Percentiles rank a stretch among this genome's conserved stretches.
Evolutionary conservation across 1,139 yeast genomes (phyloP).

Genomic region (Yamadazyma oceani): DNA sequence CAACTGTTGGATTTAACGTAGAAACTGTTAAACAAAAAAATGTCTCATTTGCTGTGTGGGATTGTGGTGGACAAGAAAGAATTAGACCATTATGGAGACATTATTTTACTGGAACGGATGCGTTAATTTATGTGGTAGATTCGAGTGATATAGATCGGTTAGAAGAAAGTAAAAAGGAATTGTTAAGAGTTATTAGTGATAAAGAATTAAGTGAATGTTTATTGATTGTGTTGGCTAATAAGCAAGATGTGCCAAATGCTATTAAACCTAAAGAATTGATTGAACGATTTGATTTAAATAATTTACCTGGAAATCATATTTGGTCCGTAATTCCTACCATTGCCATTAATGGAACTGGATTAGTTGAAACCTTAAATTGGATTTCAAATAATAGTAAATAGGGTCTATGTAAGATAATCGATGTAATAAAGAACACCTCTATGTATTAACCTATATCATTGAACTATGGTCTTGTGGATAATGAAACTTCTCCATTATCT

Average conservation of each 20-base stretch:
- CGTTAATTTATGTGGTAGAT: constrained; percentile 90
- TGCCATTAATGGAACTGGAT: constrained; percentile 74
- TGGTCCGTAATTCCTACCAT: constrained; percentile 80
- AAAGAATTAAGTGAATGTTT: constrained; percentile 80
- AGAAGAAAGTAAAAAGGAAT: constrained; percentile 75
- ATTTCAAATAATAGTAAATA: constrained; percentile 59
- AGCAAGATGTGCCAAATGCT: constrained; percentile 74
- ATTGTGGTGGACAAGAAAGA: constrained; percentile 94
- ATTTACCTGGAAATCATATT: constrained; percentile 55
- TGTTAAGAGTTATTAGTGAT: constrained; percentile 73
- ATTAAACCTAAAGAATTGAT: constrained; percentile 66
- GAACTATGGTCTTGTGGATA: no score
- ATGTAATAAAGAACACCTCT: no score
- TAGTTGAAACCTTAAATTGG: constrained; percentile 75
- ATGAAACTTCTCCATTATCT: constrained; percentile 70
- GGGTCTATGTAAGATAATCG: constrained; percentile 2
- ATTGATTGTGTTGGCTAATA: constrained; percentile 83
- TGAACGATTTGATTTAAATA: constrained; percentile 54
- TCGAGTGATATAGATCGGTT: constrained; percentile 71
- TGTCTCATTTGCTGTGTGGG: constrained; percentile 93
- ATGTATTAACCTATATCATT: no score
- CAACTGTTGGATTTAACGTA: constrained; percentile 93
- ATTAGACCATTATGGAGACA: constrained; percentile 93
- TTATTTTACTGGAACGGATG: constrained; percentile 90
- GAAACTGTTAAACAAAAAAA: constrained; percentile 89